Evolutionary conservation across 2,329 filamentous ascomycete genomes (phyloP).

Genomic region (Paramyrothecium sp.): DNA sequence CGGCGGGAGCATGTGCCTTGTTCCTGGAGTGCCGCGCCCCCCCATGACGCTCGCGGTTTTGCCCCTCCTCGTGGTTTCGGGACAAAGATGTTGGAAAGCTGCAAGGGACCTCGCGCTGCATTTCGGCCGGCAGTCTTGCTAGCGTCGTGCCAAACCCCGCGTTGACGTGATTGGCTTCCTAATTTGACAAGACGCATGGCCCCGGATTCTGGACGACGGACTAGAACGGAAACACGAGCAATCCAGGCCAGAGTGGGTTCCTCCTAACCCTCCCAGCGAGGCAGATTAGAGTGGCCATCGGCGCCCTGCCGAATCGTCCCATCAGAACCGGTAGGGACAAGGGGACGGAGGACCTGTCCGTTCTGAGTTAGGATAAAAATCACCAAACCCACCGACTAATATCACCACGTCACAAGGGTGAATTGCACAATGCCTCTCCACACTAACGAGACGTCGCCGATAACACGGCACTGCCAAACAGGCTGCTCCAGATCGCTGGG

Average conservation of each 20-base stretch:
- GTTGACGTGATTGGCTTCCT: not conserved
- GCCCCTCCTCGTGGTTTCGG: not conserved
- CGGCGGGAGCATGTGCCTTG: not conserved
- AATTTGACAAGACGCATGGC: not conserved
- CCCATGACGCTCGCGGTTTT: not conserved
- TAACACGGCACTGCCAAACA: no score
- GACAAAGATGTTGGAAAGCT: not conserved
- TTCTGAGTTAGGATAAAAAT: not conserved
- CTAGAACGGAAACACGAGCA: not conserved
- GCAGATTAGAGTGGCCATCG: not conserved
- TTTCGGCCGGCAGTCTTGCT: not conserved
- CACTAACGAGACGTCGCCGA: no score
- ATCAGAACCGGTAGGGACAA: not conserved
- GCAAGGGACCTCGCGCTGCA: no score
- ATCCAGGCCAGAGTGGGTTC: not conserved
- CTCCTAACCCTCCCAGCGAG: not conserved
- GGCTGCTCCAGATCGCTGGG: no score
- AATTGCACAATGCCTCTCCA: not conserved
- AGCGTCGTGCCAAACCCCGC: not conserved
- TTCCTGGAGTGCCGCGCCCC: not conserved
- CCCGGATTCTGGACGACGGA: not conserved
- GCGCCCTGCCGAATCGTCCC: not conserved
- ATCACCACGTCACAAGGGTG: not conserved
- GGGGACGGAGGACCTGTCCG: not conserved
- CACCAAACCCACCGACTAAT: not conserved